Conservation (phyloP, 441 rosid species). For the Populus hybrid region DNA sequence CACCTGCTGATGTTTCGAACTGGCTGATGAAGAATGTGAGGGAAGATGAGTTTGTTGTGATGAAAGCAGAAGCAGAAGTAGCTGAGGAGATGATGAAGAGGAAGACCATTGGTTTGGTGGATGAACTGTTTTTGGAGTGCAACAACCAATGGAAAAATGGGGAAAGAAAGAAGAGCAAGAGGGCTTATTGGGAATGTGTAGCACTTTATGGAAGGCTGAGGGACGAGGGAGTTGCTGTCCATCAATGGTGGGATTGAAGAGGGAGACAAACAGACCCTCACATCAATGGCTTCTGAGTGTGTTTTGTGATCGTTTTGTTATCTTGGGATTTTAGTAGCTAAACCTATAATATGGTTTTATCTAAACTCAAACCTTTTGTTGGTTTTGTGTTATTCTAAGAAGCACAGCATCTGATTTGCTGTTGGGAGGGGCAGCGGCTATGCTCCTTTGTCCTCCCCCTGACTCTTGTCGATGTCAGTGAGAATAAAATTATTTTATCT, state of each 20-base stretch:
- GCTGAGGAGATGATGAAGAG: conserved; percentile 69
- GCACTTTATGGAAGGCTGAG: conserved; percentile 64
- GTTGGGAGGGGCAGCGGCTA: not conserved
- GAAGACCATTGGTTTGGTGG: conserved; percentile 52
- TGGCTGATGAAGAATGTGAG: conserved; percentile 65
- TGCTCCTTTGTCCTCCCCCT: not conserved
- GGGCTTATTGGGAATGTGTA: conserved; percentile 80
- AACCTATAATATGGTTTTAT: not conserved
- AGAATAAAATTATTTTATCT: not conserved
- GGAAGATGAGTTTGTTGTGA: conserved; percentile 67
- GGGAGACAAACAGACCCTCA: not conserved
- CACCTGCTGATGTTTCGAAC: conserved; percentile 38
- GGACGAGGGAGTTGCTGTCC: conserved; percentile 76
- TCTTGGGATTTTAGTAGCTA: not conserved
- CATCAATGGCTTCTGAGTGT: not conserved
- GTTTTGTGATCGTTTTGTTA: not conserved
- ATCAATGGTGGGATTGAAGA: conserved; percentile 82
- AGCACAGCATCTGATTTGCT: not conserved
- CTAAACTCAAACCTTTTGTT: not conserved
- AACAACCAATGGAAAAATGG: conserved; percentile 38
- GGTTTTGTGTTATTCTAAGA: not conserved
- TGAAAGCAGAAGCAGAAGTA: conserved; percentile 77
- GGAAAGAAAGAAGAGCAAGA: conserved; percentile 28
- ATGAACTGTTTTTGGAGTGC: conserved; percentile 84
- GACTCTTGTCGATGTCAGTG: not conserved